Conservation (phyloP, 2,329 filamentous ascomycete species). For the Aspergillus luchuensis region DNA sequence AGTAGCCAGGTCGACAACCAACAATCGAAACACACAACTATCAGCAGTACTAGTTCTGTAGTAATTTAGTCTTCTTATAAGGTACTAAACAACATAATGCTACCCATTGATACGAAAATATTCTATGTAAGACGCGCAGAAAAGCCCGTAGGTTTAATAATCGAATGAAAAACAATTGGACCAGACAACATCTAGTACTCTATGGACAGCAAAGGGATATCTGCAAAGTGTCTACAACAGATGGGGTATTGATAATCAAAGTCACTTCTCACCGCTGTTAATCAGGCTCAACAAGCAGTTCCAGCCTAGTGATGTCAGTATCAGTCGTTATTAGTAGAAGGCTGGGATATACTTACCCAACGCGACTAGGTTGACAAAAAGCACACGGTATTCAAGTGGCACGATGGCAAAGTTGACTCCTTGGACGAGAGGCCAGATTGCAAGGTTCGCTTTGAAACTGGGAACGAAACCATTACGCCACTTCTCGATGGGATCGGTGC, state of each 20-base stretch:
- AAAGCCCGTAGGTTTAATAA: not conserved
- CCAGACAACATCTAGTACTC: slow-evolving; percentile 15
- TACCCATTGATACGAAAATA: too few relatives aligned
- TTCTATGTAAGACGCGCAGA: not conserved
- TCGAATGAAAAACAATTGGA: slow-evolving; percentile 14
- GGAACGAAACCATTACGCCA: slow-evolving; percentile 69
- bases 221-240: not conserved
- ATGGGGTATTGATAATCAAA: not conserved
- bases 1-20: too few relatives aligned
- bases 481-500: slow-evolving; percentile 66
- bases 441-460: slow-evolving; percentile 79
- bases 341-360: slow-evolving; percentile 54
- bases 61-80: too few relatives aligned
- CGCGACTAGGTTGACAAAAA: slow-evolving; percentile 83
- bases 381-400: slow-evolving; percentile 77
- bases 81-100: too few relatives aligned
- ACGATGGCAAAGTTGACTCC: slow-evolving; percentile 84
- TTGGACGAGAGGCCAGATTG: slow-evolving; percentile 86
- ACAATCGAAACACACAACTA: too few relatives aligned
- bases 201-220: slow-evolving; percentile 34
- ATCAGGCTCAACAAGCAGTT: slow-evolving; percentile 62
- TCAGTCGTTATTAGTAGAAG: not conserved
- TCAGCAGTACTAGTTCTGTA: too few relatives aligned
- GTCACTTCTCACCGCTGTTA: slow-evolving; percentile 49
- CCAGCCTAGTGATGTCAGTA: slow-evolving; percentile 49